Base-by-base conservation (phyloP, 1,284 basidiomycete genomes). In the Fomitopsis schrenkii region DNA sequence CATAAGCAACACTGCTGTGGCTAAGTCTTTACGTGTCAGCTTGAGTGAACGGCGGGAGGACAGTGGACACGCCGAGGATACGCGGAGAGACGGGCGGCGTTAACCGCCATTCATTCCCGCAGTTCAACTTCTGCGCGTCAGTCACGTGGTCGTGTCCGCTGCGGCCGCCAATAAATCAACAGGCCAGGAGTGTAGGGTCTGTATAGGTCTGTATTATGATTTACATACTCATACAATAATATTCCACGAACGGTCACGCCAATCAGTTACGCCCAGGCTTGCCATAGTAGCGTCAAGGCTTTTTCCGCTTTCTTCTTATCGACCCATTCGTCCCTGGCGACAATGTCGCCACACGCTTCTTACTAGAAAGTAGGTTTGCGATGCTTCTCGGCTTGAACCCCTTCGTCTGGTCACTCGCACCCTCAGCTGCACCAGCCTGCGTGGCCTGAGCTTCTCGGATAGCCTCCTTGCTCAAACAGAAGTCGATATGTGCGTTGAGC, bases 401-500 rank as follows among this genome's bases (percentile, higher is more conserved):
- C 28, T 54, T 54, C 4, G 35, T 36, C 14, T 17, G 56, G 14
- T 22, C 28, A 8, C 5, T 10, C 28, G 6, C 28, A 33, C 28
- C 28, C 15, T 26, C 48, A 17, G 26, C 3, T 22, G n/a, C n/a
- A 12, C 7, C 5, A 10, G 44, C 1, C n/a, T 41, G 36, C n/a
- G 62, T 33, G 22, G 70, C 77, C 55, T 89, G 87, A 0, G 90
- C 90, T 67, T 88, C 80, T 62, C 81, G 75, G 60, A 93, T 92
- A 7, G 83, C 88, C 30, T 79, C 79, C 61, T 84, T 83, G 70
- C 87, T 92, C 59, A 93, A 71, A 67, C 91, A 93, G 68, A 88
- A 92, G 72, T 93, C 91, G 56, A 93, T 78, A 66, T 93, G 90
- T 33, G 83, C 77, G 70, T 93, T 93, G 28, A 93, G 72, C 2